These are phyloP conservation scores for Platismatia glauca DNA, from an alignment of 495 filamentous ascomycete species.

Conservation along the genomic window DNA sequence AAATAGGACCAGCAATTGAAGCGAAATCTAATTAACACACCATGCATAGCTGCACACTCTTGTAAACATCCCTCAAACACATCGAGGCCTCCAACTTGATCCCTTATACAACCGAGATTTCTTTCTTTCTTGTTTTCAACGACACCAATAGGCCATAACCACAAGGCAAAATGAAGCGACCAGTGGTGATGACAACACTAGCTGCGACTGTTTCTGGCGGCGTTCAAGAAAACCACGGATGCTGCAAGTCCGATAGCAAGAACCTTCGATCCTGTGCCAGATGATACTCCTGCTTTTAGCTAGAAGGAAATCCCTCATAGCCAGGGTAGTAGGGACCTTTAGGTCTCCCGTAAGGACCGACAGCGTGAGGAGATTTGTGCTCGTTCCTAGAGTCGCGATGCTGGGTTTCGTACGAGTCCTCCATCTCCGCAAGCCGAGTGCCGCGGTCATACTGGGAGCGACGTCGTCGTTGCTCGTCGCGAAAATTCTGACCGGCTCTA, in stretches of 20 bases:
- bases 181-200: not conserved
- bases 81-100: constrained; percentile 11
- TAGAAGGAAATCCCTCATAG: not conserved
- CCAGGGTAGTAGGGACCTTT: not conserved
- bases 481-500: constrained; percentile 60
- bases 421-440: constrained; percentile 50
- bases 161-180: not conserved
- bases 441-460: constrained; percentile 71
- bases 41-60: not conserved
- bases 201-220: not conserved
- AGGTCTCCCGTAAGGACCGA: not conserved
- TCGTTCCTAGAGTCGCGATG: constrained; percentile 1
- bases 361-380: not conserved
- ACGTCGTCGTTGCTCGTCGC: constrained; percentile 66
- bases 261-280: not conserved
- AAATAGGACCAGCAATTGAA: constrained; percentile 9
- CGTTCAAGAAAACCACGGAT: constrained; percentile 5
- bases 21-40: not conserved
- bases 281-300: not conserved
- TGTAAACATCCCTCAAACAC: not conserved
- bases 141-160: constrained; percentile 3
- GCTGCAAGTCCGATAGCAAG: not conserved
- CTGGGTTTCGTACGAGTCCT: constrained; percentile 46
- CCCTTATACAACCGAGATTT: constrained; percentile 16
- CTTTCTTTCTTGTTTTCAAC: constrained; percentile 6